These are phyloP conservation scores for Hanseniaspora pseudoguilliermondii DNA, from an alignment of 805 yeast genomes.

Conservation along the genomic window DNA sequence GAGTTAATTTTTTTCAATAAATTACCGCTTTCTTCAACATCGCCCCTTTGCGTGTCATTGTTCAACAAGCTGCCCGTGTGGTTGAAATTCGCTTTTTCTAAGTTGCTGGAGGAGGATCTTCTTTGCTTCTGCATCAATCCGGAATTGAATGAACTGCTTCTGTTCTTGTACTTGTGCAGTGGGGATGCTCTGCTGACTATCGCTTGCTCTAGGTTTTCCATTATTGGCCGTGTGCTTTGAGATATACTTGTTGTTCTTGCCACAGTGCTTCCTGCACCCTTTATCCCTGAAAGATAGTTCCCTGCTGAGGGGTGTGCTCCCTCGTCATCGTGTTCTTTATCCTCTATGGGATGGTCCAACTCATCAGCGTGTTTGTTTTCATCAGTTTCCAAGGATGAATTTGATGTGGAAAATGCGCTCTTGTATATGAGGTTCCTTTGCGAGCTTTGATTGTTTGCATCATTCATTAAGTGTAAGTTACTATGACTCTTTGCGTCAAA, in stretches of 20 bases:
- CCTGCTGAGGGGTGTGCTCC: slow-evolving; percentile 11
- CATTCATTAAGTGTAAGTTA: background rate
- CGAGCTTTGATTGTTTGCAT: background rate
- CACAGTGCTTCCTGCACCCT: background rate
- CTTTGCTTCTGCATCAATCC: background rate
- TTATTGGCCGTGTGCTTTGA: background rate
- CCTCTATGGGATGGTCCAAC: background rate
- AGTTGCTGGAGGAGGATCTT: background rate
- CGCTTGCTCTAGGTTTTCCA: background rate
- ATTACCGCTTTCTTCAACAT: background rate
- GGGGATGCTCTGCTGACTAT: background rate
- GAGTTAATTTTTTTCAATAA: background rate
- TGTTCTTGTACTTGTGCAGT: background rate
- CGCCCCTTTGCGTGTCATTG: background rate
- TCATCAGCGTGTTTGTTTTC: background rate
- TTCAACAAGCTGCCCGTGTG: background rate
- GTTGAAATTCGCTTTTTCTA: background rate
- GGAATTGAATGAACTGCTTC: background rate
- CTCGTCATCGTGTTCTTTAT: background rate
- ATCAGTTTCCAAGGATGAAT: background rate
- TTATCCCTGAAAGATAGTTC: slow-evolving; percentile 1
- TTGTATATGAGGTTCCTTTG: background rate
- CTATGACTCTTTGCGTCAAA: background rate
- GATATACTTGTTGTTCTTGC: slow-evolving; percentile 10
- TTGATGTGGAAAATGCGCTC: background rate